Percentiles rank a stretch among this genome's conserved stretches.
phyloP scores from a whole-genome alignment of 495 filamentous ascomycete genomes.

The Lasiosphaeria miniovina region DNA sequence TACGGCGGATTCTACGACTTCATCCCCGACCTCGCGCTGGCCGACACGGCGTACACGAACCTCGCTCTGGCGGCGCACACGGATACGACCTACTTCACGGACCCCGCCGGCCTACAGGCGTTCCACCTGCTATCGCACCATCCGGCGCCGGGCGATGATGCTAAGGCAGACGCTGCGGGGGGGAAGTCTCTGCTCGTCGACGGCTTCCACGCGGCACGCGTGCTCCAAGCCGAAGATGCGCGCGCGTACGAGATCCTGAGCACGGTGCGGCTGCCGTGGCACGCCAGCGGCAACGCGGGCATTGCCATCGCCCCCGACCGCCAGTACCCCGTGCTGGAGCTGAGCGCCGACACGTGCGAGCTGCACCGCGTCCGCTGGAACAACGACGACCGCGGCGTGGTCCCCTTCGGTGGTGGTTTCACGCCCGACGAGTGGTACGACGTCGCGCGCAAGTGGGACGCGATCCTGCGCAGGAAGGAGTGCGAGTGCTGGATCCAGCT shows the following conservation, averaged over 20 bases:
- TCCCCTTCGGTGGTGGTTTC: conserved; percentile 36
- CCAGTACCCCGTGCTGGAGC: conserved; percentile 65
- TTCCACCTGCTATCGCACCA: conserved; percentile 80
- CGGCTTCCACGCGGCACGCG: conserved; percentile 67
- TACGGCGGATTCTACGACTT: conserved; percentile 98
- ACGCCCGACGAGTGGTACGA: conserved; percentile 64
- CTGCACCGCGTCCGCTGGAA: conserved; percentile 84
- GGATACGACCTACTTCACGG: conserved; percentile 90
- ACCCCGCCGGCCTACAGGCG: conserved; percentile 83
- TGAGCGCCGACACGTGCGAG: conserved; percentile 40
- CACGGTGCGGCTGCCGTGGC: conserved; percentile 57
- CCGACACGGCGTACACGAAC: conserved; percentile 91
- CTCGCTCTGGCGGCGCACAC: conserved; percentile 76
- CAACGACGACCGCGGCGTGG: conserved; percentile 73
- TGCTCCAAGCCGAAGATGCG: conserved; percentile 48
- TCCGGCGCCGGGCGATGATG: conserved; percentile 9
- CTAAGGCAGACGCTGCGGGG: conserved; percentile 44
- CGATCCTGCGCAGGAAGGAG: conserved; percentile 52
- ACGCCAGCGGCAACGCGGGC: conserved; percentile 82
- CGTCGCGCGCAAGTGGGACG: conserved; percentile 65
- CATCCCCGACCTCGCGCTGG: conserved; percentile 77
- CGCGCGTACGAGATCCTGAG: conserved; percentile 52
- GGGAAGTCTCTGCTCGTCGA: conserved; percentile 78
- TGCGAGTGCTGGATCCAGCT: conserved; percentile 73
- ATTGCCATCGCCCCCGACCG: conserved; percentile 68